Conservation (phyloP, 306 rosid genomes). For the Ormosia emarginata region DNA sequence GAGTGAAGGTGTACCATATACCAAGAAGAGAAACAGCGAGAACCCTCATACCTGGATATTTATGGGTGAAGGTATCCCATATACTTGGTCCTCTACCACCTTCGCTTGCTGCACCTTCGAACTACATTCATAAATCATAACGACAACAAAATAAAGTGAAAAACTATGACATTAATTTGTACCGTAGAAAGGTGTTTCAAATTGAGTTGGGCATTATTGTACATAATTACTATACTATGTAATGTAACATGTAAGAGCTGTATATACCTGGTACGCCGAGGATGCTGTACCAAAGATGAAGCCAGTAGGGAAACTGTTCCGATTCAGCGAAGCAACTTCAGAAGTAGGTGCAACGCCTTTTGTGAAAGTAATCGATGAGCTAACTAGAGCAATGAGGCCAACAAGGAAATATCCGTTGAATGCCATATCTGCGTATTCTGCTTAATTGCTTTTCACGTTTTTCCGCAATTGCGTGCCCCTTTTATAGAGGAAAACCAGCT, state of each 20-base stretch:
- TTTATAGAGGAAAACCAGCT: background rate
- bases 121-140: constrained; percentile 16
- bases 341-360: background rate
- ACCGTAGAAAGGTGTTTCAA: background rate
- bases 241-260: no score
- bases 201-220: background rate
- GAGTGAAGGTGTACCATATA: no score
- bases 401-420: background rate
- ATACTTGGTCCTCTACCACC: constrained; percentile 58
- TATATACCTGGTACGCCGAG: constrained; percentile 14
- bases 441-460: background rate
- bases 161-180: background rate
- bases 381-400: background rate
- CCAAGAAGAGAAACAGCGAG: background rate
- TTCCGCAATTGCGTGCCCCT: background rate
- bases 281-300: constrained; percentile 33
- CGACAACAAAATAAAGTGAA: background rate
- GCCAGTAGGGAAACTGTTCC: constrained; percentile 2
- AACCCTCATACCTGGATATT: constrained; percentile 13
- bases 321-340: background rate
- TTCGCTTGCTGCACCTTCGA: constrained; percentile 53
- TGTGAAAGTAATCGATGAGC: background rate
- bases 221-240: no score
- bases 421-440: background rate
- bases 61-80: constrained; percentile 59